Evolutionary conservation across 2,329 filamentous ascomycete genomes (phyloP).

Genomic region (Cladosporium phlei): DNA sequence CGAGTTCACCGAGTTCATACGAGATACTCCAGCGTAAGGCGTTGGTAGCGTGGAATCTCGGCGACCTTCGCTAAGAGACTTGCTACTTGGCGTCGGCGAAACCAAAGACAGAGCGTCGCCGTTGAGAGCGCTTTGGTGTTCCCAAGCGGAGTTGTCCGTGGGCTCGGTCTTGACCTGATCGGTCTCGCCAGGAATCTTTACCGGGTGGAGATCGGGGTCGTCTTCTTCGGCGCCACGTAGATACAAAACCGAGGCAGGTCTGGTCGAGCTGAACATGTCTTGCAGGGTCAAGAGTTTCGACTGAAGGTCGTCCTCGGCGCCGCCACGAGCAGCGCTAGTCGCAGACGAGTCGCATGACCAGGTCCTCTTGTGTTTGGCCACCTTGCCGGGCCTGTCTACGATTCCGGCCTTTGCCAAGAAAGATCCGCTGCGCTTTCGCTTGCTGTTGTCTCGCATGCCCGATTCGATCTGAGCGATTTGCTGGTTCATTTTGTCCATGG

Average conservation of each 20-base stretch:
- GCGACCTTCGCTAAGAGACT: conserved; percentile 39
- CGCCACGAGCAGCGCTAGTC: conserved; percentile 39
- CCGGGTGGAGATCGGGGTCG: conserved; percentile 73
- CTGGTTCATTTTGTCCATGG: conserved; percentile 91
- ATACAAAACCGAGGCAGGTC: conserved; percentile 72
- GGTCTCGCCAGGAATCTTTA: conserved; percentile 63
- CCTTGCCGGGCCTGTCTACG: conserved; percentile 65
- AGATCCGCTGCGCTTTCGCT: conserved; percentile 56
- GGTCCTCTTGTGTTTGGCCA: conserved; percentile 83
- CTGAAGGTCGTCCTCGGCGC: conserved; percentile 66
- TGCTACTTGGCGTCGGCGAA: conserved; percentile 46
- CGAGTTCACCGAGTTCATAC: conserved; percentile 44
- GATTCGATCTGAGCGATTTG: conserved; percentile 74
- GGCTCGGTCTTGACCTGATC: conserved; percentile 53
- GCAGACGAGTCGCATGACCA: conserved; percentile 84
- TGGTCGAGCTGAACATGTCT: conserved; percentile 83
- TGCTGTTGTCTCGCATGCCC: conserved; percentile 56
- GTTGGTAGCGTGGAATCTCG: conserved; percentile 39
- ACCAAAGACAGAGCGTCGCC: conserved; percentile 54
- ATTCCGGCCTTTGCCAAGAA: conserved; percentile 40
- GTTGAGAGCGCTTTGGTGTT: conserved; percentile 51
- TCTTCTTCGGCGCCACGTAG: conserved; percentile 71
- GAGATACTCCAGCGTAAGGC: conserved; percentile 39
- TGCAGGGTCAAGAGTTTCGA: conserved; percentile 72
- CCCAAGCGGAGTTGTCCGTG: conserved; percentile 45